These are phyloP conservation scores for Colletotrichum siamense DNA, from an alignment of 2,329 filamentous ascomycete species.

Conservation along the genomic window DNA sequence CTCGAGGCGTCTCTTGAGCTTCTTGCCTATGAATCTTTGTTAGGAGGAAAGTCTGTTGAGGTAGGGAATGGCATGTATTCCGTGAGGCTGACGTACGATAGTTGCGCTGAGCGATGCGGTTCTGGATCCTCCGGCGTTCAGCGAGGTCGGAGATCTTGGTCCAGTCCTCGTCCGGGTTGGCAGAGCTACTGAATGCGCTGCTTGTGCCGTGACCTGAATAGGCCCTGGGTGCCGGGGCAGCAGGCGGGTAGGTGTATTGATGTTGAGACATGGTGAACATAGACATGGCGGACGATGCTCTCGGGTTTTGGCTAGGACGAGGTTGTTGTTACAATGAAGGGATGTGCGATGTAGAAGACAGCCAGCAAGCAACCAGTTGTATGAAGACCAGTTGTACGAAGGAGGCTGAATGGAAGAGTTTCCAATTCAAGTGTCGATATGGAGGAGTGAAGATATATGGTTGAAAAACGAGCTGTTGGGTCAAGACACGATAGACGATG, in stretches of 20 bases:
- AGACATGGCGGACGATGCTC: conserved; percentile 19
- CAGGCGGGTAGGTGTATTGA: conserved; percentile 42
- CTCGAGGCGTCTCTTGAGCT: conserved; percentile 88
- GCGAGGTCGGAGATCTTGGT: conserved; percentile 98
- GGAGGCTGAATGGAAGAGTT: not conserved
- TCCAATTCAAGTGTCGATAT: not conserved
- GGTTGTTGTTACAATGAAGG: not conserved
- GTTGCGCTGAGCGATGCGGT: conserved; percentile 96
- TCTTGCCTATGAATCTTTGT: conserved; percentile 69
- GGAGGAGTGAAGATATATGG: not conserved
- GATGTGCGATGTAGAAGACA: not conserved
- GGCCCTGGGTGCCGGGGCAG: conserved; percentile 62
- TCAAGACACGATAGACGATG: not conserved
- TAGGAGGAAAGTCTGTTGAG: not conserved
- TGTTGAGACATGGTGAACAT: conserved; percentile 52
- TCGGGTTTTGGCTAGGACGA: not conserved
- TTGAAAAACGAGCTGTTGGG: not conserved
- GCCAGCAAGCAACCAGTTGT: not conserved
- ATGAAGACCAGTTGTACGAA: not conserved
- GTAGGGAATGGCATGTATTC: conserved; percentile 23
- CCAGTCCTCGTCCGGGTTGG: conserved; percentile 97
- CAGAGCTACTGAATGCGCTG: conserved; percentile 93
- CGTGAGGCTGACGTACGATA: conserved; percentile 72
- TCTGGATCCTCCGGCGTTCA: conserved; percentile 92
- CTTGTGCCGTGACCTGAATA: conserved; percentile 79